Base-by-base conservation (phyloP, 495 filamentous ascomycete genomes). In the Hypomontagnella monticulosa region DNA sequence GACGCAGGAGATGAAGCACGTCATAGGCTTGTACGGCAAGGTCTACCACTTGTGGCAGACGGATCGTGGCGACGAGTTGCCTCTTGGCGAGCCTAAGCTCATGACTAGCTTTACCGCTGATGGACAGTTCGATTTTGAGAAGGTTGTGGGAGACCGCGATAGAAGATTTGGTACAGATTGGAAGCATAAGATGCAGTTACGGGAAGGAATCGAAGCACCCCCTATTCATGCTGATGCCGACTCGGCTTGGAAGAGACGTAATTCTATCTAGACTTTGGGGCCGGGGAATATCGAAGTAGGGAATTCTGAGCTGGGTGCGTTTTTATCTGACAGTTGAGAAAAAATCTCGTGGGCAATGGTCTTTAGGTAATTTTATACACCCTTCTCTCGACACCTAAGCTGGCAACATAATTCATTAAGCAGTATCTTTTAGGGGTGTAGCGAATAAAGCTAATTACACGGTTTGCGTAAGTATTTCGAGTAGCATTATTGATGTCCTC, bases 41-140 rank as follows among this genome's bases (percentile, higher is more conserved):
- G 86, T 88, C n/a, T 97, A 88, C 76, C 93, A 93, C 71, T 78
- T 95, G 49, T 97, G 93, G 93, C 91, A 96, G 82, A 84, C 89
- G 23, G 91, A 96, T 72, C 79, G 86, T n/a, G 92, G 93, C 4
- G 85, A 95, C 70, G 72, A 84, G 64, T 66, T 97, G 66, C 91
- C 92, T 16, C 70, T 95, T 55, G 92, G 92, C 0, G 77, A 79
- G 75, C 91, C 92, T 59, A 76, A 89, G 78, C 76, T 96, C 63
- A 94, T 95, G 92, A 86, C 82, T 38, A 93, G 89, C 71, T 89
- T 88, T 70, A 88, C 84, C 10, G 74, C 78, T 4, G 76, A 82
- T 34, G 84, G 80, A 10, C 87, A 87, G 71, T 70, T 79, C 6
- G 86, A 85, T 34, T 80, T 90, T 63, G 86, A 88, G 40, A 83